Evolutionary conservation across 345 rosid species (phyloP).

Genomic region (Eucalyptus tenuipes): DNA sequence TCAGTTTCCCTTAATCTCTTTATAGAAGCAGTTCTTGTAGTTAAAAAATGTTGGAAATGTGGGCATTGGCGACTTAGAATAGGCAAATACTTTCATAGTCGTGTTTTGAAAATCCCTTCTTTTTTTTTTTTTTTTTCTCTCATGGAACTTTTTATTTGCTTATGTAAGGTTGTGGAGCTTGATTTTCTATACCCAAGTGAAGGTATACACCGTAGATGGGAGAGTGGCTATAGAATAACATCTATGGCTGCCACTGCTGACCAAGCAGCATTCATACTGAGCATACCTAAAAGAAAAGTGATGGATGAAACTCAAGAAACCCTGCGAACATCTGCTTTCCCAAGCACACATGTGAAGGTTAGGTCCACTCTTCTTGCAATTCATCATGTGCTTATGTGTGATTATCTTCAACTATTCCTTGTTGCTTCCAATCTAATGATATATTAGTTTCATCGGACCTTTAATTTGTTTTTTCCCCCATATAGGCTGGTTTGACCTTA

Average conservation of each 20-base stretch:
- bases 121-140: not conserved
- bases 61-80: not conserved
- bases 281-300: conserved; percentile 80
- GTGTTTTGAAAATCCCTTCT: not conserved
- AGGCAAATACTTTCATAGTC: not conserved
- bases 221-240: conserved; percentile 82
- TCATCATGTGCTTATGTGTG: not conserved
- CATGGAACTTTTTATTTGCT: not conserved
- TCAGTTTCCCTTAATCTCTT: not conserved
- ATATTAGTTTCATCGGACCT: not conserved
- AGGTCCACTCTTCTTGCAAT: not conserved
- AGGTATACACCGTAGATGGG: conserved; percentile 93
- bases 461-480: not conserved
- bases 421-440: not conserved
- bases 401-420: not conserved
- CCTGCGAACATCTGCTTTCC: conserved; percentile 89
- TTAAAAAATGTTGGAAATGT: not conserved
- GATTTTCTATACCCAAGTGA: conserved; percentile 95
- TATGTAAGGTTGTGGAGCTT: conserved; percentile 77
- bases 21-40: not conserved
- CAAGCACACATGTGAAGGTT: conserved; percentile 96
- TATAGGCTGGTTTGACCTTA: not conserved
- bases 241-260: conserved; percentile 90
- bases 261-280: conserved; percentile 85
- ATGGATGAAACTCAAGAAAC: conserved; percentile 94